Percentiles rank a stretch among this genome's conserved stretches.
Conservation (phyloP, 495 filamentous ascomycete genomes). For the Daldinia loculata region DNA sequence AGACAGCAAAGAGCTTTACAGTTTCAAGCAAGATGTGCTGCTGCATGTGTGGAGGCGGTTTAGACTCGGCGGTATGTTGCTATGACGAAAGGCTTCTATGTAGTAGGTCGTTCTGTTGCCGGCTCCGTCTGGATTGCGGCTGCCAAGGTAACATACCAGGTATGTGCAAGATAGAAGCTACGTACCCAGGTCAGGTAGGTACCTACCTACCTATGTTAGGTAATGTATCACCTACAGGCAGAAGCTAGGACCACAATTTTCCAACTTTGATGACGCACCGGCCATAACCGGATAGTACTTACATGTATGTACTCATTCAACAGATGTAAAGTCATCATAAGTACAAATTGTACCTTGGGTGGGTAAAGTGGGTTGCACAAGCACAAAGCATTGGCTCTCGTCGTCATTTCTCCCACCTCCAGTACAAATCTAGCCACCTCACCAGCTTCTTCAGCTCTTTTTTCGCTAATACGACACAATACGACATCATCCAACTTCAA, state of each 20-base stretch:
- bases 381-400: conserved; percentile 17
- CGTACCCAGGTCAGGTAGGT: too few species aligned
- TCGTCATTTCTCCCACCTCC: conserved; percentile 42
- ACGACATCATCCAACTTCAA: background rate
- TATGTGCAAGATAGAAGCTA: background rate
- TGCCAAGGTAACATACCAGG: background rate
- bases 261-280: conserved; percentile 32
- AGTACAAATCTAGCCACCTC: conserved; percentile 45
- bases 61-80: background rate
- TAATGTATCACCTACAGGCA: too few species aligned
- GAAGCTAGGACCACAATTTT: conserved; percentile 14
- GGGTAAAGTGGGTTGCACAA: conserved; percentile 5
- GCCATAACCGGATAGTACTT: background rate
- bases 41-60: background rate
- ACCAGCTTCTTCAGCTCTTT: conserved; percentile 30
- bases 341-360: conserved; percentile 5
- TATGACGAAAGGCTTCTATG: conserved; percentile 1
- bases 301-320: background rate
- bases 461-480: conserved; percentile 31
- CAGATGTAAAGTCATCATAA: conserved; percentile 1
- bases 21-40: background rate
- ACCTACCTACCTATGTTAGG: conserved; percentile 1
- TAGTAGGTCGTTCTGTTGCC: background rate
- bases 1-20: background rate
- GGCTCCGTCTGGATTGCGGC: background rate